phyloP scores from a whole-genome alignment of 1,284 basidiomycete species.

The Trichosporon sp. region DNA sequence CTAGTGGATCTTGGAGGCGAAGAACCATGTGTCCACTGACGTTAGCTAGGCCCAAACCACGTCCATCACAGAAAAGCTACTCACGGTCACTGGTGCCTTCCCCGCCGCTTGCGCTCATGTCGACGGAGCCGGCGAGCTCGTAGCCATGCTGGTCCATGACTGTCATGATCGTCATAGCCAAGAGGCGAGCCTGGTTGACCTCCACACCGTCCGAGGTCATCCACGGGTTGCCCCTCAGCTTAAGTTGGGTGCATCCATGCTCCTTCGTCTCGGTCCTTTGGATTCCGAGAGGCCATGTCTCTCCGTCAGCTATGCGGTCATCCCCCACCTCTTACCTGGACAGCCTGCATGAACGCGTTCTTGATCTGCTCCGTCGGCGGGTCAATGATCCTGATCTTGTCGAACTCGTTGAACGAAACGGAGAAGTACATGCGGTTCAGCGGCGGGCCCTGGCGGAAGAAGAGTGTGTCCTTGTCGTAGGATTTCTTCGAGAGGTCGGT shows the following conservation, averaged over 20 bases:
- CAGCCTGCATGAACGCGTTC: constrained; percentile 40
- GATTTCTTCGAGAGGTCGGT: constrained; percentile 45
- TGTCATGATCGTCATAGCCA: constrained; percentile 39
- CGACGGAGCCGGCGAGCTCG: constrained; percentile 44
- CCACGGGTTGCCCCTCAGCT: constrained; percentile 49
- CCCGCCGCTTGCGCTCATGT: constrained; percentile 39
- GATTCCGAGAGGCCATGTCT: constrained; percentile 46
- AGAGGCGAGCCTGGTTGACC: constrained; percentile 37
- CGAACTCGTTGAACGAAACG: constrained; percentile 47
- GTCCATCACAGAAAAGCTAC: neutral
- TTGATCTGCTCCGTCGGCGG: constrained; percentile 38
- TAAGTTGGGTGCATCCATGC: constrained; percentile 43
- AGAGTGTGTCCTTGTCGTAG: constrained; percentile 48
- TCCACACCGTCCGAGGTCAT: constrained; percentile 37
- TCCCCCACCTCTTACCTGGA: constrained; percentile 36
- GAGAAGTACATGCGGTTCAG: constrained; percentile 43
- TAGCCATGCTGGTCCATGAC: constrained; percentile 47
- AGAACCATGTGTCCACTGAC: constrained; percentile 53
- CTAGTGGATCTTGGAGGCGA: constrained; percentile 38
- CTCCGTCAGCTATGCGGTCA: neutral
- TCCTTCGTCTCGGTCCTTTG: constrained; percentile 46
- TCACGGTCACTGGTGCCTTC: constrained; percentile 28
- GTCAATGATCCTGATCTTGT: constrained; percentile 54
- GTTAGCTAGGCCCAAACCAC: neutral
- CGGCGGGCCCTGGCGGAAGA: constrained; percentile 44